Evolutionary conservation across 2,329 filamentous ascomycete species (phyloP), one percentile per base, ranked within the genome.

Genomic region (Celoporthe dispersa): DNA sequence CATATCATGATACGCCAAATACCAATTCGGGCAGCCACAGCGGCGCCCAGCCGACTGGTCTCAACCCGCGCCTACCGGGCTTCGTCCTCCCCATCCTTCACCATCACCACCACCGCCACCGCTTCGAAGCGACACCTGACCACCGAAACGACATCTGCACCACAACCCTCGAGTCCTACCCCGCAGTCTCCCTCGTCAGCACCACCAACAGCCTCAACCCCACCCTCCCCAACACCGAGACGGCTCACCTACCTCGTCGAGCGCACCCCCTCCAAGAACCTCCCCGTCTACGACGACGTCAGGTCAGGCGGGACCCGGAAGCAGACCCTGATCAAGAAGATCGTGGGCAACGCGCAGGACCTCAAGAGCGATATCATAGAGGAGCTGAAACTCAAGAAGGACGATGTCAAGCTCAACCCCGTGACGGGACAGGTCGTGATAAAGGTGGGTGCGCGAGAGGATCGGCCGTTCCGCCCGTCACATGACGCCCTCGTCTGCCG

Each of bases 281-380:
- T 96, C 2, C 90, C 93, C 33, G 87, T 98, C 60, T 99, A 98
- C 82, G 84, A 90, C 22, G 84, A 89, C 74, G 84, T 82, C 73
- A 94, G 93, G 82, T 86, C 89, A 16, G 94, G 94, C 66, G 93
- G 93, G 19, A 96, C 92, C 73, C 85, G 90, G 77, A 88, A 90
- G 75, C 81, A 92, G 76, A 97, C 95, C 6, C 80, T 88, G 69
- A 82, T 99, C 68, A 92, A 94, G 79, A 94, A 92, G 80, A 86
- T 95, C 64, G 89, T 93, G 69, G 96, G 96, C 22, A 87, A 97
- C 78, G 77, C 89, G 64, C 80, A 83, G 41, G 86, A 83, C 3
- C 78, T 98, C 73, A 85, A 88, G 72, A 80, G 86, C 48, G 91
- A 94, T 74, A 78, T 98, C 69, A 81, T 84, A 51, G 77, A 81